phyloP scores from a whole-genome alignment of 139 green algal species.

The Chloropicon primus region DNA sequence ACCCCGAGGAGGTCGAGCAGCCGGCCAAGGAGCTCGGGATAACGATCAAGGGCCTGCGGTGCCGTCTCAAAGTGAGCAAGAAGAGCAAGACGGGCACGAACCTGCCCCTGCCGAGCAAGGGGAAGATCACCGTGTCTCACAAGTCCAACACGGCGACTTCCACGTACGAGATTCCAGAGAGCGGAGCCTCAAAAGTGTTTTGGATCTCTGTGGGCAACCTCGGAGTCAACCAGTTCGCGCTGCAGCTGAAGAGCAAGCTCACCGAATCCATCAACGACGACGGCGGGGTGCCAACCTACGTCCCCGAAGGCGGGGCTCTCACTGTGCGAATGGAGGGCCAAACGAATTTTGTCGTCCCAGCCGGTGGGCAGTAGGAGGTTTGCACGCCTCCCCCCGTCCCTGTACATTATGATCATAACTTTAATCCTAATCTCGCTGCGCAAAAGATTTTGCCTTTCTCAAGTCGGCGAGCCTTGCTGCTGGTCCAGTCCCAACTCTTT shows the following conservation, averaged over 20 bases:
- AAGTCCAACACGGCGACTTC: background rate
- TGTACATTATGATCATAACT: background rate
- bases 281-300: background rate
- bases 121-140: background rate
- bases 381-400: background rate
- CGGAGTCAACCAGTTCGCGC: background rate
- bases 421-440: background rate
- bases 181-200: background rate
- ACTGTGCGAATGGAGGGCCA: background rate
- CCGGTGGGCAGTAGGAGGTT: background rate
- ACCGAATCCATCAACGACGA: background rate
- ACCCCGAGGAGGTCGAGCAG: background rate
- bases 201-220: background rate
- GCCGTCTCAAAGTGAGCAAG: background rate
- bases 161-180: background rate
- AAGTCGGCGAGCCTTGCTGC: background rate
- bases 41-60: background rate
- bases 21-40: background rate
- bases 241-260: background rate
- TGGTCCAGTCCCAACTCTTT: background rate
- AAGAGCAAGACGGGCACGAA: background rate
- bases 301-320: background rate
- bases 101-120: background rate
- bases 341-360: background rate
- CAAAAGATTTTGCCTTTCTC: background rate